Conservation (phyloP, 2,329 filamentous ascomycete species). For the Sporothrix phasma region DNA sequence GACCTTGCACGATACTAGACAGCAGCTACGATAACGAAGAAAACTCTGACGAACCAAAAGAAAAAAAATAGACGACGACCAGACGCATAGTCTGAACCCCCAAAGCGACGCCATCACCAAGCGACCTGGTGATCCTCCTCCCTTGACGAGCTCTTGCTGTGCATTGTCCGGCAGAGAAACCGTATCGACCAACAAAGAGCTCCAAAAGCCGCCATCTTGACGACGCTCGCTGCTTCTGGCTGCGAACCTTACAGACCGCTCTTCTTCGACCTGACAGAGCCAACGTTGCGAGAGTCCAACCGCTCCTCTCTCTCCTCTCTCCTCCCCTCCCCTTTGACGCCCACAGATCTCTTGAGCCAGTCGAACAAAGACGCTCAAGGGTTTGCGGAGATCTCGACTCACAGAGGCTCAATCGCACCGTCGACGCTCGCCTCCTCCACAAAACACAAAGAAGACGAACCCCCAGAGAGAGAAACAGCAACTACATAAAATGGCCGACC, state of each 20-base stretch:
- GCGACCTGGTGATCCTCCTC: background rate
- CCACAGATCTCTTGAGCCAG: constrained; percentile 19
- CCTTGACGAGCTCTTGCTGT: constrained; percentile 6
- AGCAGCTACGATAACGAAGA: background rate
- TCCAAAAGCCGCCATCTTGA: background rate
- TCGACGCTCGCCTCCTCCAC: constrained; percentile 4
- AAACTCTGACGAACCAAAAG: background rate
- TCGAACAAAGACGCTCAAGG: constrained; percentile 15
- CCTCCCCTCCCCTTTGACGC: constrained; percentile 11
- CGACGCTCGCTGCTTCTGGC: constrained; percentile 18
- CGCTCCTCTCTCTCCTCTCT: background rate
- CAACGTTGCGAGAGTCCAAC: background rate
- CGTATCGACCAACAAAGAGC: background rate
- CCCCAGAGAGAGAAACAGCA: background rate
- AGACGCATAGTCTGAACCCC: background rate
- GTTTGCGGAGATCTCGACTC: constrained; percentile 19
- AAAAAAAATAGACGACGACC: constrained; percentile 1
- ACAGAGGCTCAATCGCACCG: constrained; percentile 12
- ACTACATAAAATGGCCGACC: constrained; percentile 45
- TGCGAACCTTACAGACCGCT: constrained; percentile 11
- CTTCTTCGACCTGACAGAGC: background rate
- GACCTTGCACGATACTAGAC: background rate
- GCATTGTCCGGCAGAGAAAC: background rate
- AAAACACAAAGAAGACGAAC: constrained; percentile 8
- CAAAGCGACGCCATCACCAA: background rate